phyloP scores from a whole-genome alignment of 345 rosid species.

The Linum trigynum region DNA sequence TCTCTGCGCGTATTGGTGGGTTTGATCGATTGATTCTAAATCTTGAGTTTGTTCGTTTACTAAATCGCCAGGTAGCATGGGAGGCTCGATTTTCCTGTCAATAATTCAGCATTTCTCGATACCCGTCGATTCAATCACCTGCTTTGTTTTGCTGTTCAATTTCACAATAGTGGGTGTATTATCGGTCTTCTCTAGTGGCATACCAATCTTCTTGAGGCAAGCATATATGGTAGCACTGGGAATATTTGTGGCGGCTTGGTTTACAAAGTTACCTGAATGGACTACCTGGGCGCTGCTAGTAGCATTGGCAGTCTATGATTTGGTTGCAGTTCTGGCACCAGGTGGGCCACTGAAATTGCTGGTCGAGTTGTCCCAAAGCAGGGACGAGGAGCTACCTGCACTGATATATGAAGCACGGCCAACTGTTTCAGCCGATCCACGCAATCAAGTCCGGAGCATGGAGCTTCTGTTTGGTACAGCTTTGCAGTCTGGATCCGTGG shows the following conservation, averaged over 20 bases:
- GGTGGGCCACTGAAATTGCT: slow-evolving; percentile 93
- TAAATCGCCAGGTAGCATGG: slow-evolving; percentile 56
- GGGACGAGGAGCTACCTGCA: slow-evolving; percentile 94
- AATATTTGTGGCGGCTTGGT: slow-evolving; percentile 84
- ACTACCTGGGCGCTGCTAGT: slow-evolving; percentile 84
- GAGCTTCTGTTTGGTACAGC: slow-evolving; percentile 58
- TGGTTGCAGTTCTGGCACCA: slow-evolving; percentile 90
- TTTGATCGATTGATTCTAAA: no score
- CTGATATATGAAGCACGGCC: slow-evolving; percentile 93
- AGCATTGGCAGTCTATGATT: slow-evolving; percentile 83
- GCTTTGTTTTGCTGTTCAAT: slow-evolving; percentile 59
- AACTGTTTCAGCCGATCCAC: slow-evolving; percentile 34
- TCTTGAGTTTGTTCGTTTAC: neutral
- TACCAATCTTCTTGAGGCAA: slow-evolving; percentile 73
- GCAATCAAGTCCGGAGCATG: slow-evolving; percentile 36
- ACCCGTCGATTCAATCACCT: slow-evolving; percentile 76
- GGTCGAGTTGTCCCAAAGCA: slow-evolving; percentile 80
- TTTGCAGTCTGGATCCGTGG: slow-evolving; percentile 61
- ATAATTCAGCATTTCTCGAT: slow-evolving; percentile 72
- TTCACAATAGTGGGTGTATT: slow-evolving; percentile 79
- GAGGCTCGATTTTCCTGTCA: slow-evolving; percentile 76
- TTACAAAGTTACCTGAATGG: slow-evolving; percentile 92
- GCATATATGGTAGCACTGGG: slow-evolving; percentile 85
- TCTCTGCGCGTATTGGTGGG: neutral
- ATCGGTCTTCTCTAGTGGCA: slow-evolving; percentile 65